These are phyloP conservation scores for Micromonas pusilla DNA, from an alignment of 139 green algal species.

Conservation along the genomic window DNA sequence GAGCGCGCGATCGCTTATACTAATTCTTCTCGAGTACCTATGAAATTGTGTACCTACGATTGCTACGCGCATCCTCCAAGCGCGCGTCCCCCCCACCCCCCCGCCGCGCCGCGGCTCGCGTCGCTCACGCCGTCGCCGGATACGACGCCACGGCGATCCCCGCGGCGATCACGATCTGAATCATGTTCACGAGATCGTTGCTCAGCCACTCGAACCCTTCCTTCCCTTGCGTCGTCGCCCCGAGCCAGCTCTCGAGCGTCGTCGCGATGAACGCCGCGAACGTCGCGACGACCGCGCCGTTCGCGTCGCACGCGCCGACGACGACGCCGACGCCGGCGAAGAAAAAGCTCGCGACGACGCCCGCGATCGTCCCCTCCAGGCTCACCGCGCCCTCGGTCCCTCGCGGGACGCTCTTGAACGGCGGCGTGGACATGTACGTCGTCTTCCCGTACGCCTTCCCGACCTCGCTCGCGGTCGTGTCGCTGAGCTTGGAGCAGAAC, in stretches of 20 bases:
- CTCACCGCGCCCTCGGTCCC: constrained; percentile 93
- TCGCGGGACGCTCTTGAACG: constrained; percentile 56
- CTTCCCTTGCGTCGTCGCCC: constrained; percentile 67
- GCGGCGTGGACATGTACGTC: constrained; percentile 51
- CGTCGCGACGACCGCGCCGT: neutral
- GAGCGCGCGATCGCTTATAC: neutral
- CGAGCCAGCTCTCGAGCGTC: constrained; percentile 78
- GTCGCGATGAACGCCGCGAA: constrained; percentile 63
- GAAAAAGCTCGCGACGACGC: constrained; percentile 51
- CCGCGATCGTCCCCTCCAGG: constrained; percentile 82
- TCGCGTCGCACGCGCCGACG: neutral
- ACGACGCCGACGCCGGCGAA: constrained; percentile 46
- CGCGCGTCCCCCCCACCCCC: neutral
- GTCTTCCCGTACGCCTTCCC: constrained; percentile 92
- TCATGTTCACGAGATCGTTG: constrained; percentile 92
- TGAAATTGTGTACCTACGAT: no score
- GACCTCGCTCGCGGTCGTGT: constrained; percentile 90
- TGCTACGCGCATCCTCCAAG: no score
- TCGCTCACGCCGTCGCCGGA: no score
- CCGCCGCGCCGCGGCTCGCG: neutral
- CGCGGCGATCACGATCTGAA: constrained; percentile 86
- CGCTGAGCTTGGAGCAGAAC: constrained; percentile 53
- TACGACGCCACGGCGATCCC: constrained; percentile 18
- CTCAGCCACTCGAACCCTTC: constrained; percentile 66
- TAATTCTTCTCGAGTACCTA: no score